Percentiles rank a stretch among this genome's conserved stretches.
phyloP scores from a whole-genome alignment of 495 filamentous ascomycete genomes.

The Parmelia sp. region DNA sequence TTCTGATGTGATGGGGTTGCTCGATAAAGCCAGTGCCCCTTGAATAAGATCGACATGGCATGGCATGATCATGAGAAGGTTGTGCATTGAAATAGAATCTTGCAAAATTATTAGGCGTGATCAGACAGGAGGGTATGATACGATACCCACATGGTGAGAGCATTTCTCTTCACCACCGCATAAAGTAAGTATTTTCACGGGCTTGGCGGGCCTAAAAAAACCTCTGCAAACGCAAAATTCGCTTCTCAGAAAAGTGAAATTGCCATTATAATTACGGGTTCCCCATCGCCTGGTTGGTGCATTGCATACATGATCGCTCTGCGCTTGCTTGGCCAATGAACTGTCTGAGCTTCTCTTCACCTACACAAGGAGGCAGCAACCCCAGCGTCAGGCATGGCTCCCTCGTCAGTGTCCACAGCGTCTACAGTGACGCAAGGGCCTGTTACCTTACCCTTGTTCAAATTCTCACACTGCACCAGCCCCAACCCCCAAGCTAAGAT shows the following conservation, averaged over 20 bases:
- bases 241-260: not conserved
- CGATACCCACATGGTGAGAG: conserved; percentile 6
- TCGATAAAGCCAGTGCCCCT: conserved; percentile 27
- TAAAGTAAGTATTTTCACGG: not conserved
- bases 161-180: not conserved
- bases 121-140: conserved; percentile 6
- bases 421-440: conserved; percentile 12
- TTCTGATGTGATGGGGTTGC: conserved; percentile 37
- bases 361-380: not conserved
- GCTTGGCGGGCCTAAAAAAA: not conserved
- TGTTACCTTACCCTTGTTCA: conserved; percentile 20
- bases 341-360: not conserved
- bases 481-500: conserved; percentile 11
- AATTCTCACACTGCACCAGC: conserved; percentile 25
- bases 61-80: not conserved
- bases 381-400: conserved; percentile 9
- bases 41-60: not conserved
- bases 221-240: not conserved
- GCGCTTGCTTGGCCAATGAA: not conserved
- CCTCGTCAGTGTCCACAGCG: conserved; percentile 5
- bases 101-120: not conserved
- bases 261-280: not conserved
- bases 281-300: not conserved
- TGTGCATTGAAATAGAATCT: not conserved
- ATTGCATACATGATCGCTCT: not conserved